Evolutionary conservation across 1,284 basidiomycete genomes (phyloP), one percentile per base, ranked within the genome.

Genomic region (Ganoderma sinense): DNA sequence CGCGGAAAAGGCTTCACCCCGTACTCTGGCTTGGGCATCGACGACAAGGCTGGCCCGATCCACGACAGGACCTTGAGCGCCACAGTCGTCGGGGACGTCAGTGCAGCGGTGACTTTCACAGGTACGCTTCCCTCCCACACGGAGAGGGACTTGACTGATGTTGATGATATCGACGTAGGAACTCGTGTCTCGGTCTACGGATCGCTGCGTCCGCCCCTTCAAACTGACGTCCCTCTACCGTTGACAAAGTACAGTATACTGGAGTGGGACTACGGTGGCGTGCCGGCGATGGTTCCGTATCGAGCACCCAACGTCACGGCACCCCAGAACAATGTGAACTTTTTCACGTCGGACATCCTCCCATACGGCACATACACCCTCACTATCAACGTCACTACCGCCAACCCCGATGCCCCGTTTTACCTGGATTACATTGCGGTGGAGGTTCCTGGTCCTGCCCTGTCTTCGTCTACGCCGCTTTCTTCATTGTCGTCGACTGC

Each of bases 351-450:
- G 16, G 62, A 51, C 33, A 59, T 40, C 4, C 63, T 68, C 26
- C 60, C 63, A 10, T 41, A 62, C 40, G 45, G 53, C 36, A 43
- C 23, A 20, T 65, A 70, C 63, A 65, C 43, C 5, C 69, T 70
- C 55, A 60, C 55, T 53, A 65, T 70, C 48, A 70, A 70, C 40
- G 60, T 70, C 63, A 70, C 69, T 31, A n/a, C 29, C 14, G 58
- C 69, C 45, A 65, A 45, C 7, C 1, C 51, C 7, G 40, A 58
- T 33, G 60, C 59, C 31, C 69, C 69, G n/a, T 70, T 56, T 40
- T 67, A 65, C 43, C 60, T 70, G 23, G 69, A 70, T 60, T 70
- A 70, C 29, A 64, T 70, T 33, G 60, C 66, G 8, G 36, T 70
- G n/a, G 65, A 67, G 41, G 45, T 67, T 2, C 69, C 69, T 3